These are phyloP conservation scores for Cynara cardunculus DNA, from an alignment of 129 eudicot species.

Conservation along the genomic window DNA sequence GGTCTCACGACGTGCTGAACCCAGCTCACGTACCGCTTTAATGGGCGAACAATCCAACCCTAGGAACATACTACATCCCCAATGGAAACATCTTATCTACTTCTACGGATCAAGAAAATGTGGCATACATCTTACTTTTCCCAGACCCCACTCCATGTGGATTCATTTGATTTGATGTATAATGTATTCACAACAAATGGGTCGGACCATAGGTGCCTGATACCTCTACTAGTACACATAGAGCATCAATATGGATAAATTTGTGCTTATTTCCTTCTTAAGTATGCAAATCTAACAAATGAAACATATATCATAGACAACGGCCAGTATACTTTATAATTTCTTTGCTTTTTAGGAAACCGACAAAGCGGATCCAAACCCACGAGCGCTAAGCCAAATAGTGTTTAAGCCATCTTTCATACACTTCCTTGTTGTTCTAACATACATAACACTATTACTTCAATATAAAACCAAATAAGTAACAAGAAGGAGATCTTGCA, in stretches of 20 bases:
- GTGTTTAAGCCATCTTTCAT: constrained; percentile 9
- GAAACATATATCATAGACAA: constrained; percentile 15
- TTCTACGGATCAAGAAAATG: too few relatives aligned
- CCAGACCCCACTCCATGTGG: too few relatives aligned
- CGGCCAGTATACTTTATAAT: constrained; percentile 1
- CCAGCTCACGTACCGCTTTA: too few relatives aligned
- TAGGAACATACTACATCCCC: too few relatives aligned
- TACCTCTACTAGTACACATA: background rate
- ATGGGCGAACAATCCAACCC: too few relatives aligned
- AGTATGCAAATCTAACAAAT: constrained; percentile 16
- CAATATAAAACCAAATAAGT: constrained; percentile 6
- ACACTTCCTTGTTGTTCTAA: constrained; percentile 23
- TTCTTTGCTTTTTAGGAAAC: background rate
- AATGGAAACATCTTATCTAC: too few relatives aligned
- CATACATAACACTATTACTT: constrained; percentile 18
- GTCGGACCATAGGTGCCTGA: background rate
- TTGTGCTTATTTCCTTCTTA: constrained; percentile 7
- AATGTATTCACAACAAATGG: background rate
- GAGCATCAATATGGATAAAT: background rate
- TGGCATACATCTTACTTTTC: too few relatives aligned
- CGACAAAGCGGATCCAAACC: background rate
- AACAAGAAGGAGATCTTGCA: constrained; percentile 23
- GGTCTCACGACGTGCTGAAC: too few relatives aligned
- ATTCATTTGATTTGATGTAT: too few relatives aligned
- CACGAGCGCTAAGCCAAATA: background rate